These are phyloP conservation scores for Coemansia sp. DNA, from an alignment of 192 early-diverging fungal species.

Conservation along the genomic window DNA sequence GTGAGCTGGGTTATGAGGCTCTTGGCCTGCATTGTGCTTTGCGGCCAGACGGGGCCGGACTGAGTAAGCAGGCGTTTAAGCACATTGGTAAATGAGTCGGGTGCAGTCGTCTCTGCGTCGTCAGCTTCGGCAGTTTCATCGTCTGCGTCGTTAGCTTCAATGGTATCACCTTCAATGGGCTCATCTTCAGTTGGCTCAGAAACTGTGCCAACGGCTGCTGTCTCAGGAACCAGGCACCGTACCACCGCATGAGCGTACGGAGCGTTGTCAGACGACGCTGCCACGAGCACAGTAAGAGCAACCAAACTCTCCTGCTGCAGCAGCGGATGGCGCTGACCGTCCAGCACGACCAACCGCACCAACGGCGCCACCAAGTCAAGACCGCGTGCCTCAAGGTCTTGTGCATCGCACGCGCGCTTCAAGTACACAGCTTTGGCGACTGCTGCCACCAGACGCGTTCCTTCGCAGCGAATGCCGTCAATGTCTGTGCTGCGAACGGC, in stretches of 20 bases:
- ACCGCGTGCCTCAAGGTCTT: conserved; percentile 1
- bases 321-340: conserved; percentile 47
- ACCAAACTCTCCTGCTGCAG: conserved; percentile 50
- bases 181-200: no score
- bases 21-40: conserved; percentile 42
- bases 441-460: conserved; percentile 35
- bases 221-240: background rate
- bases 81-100: conserved; percentile 9
- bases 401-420: background rate
- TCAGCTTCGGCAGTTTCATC: background rate
- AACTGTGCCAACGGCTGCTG: no score
- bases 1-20: conserved; percentile 36
- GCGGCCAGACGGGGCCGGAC: conserved; percentile 27
- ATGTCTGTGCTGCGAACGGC: conserved; percentile 34
- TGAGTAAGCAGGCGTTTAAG: conserved; percentile 12
- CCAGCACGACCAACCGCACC: conserved; percentile 27
- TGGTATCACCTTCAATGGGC: no score
- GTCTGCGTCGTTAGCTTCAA: background rate
- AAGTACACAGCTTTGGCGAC: conserved; percentile 29
- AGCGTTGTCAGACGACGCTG: background rate
- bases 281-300: conserved; percentile 37
- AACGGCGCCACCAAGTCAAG: conserved; percentile 38
- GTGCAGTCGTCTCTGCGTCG: background rate
- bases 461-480: conserved; percentile 52
- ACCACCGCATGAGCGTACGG: background rate